Base-by-base conservation (phyloP, 257 asterid species). In the Sherardia arvensis region DNA sequence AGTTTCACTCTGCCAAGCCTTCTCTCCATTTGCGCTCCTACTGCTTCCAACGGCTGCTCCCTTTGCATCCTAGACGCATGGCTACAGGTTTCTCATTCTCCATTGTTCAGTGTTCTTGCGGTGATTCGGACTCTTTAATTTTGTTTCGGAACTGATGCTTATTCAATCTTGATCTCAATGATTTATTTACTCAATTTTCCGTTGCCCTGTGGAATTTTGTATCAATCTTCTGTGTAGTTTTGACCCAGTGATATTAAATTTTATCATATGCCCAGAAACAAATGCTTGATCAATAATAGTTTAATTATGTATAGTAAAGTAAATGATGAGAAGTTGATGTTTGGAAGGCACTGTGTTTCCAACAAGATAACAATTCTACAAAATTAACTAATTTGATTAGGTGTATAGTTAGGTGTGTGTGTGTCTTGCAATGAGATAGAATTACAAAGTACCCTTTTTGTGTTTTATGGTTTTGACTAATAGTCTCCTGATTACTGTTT, bases 11-110 rank as follows among this genome's bases (percentile, higher is more conserved):
- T 0, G 67, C 80, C n/a, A 25, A 59, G 57, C 22, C 10, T 55
- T 66, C 68, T 72, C 69, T 9, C 10, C 53, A 3, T 60, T 49
- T 38, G 29, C 76, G 21, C 59, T 56, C 61, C 72, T 67, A 74
- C 3, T 73, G 47, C 32, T 71, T 71, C 59, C 34, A 15, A 26
- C 45, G 73, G 22, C 2, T 33, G 30, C 48, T 64, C 7, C 60
- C 56, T 29, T 75, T 82, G 82, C 55, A 63, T 53, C 53, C 70
- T 64, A 78, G 67, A 65, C 78, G 75, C 3, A 0, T 59, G 43
- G 32, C 80, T 69, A 49, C 81, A 71, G 93, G 95, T 87, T 30
- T 38, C 73, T 78, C 29, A 8, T 68, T 73, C 22, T 29, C 7
- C 18, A 22, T 23, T 8, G 5, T 14, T 54, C 30, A 48, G 28